Evolutionary conservation across 345 rosid genomes (phyloP).

Genomic region (Melaleuca alternifolia): DNA sequence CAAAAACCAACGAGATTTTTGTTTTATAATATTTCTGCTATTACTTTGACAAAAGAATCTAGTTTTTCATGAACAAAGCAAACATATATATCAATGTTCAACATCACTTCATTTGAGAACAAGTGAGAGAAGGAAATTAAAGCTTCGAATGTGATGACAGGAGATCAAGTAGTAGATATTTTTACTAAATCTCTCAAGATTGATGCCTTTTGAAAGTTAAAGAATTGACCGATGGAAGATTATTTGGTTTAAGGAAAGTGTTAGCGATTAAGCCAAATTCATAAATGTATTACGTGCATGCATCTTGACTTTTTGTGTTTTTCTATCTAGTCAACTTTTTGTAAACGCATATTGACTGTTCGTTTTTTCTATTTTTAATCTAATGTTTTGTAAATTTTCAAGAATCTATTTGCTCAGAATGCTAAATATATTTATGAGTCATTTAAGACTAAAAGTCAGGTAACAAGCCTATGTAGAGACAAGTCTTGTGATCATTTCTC

Average conservation of each 20-base stretch:
- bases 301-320: not conserved
- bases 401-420: not conserved
- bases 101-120: not conserved
- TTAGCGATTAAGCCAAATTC: not conserved
- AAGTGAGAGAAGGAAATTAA: not conserved
- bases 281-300: not conserved
- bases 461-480: not conserved
- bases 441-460: too few relatives aligned
- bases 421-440: too few relatives aligned
- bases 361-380: too few relatives aligned
- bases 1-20: not conserved
- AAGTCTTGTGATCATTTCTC: not conserved
- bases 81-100: too few relatives aligned
- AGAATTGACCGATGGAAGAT: too few relatives aligned
- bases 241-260: too few relatives aligned
- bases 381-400: not conserved
- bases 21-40: not conserved
- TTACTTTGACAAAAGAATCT: not conserved
- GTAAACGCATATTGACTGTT: not conserved
- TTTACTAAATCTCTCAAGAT: not conserved
- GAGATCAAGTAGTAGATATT: too few relatives aligned
- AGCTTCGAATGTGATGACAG: not conserved
- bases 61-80: not conserved
- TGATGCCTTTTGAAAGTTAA: too few relatives aligned
- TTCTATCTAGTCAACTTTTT: not conserved